phyloP scores from a whole-genome alignment of 2,329 filamentous ascomycete species.

The Sclerotinia subarctica region DNA sequence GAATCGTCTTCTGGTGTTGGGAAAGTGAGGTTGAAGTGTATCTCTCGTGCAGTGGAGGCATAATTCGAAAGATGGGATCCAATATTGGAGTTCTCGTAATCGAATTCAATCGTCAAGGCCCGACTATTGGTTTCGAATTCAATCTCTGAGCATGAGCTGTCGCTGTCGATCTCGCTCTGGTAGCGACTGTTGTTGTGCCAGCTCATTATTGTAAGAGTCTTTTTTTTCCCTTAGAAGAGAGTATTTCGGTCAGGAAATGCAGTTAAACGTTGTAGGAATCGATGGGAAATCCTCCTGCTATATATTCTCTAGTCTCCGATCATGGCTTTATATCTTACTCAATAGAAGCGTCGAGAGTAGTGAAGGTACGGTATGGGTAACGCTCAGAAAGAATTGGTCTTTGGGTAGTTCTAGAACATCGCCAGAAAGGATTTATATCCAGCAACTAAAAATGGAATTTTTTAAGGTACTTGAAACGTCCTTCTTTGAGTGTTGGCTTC shows the following conservation, averaged over 20 bases:
- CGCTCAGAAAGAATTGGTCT: neutral
- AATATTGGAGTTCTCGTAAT: neutral
- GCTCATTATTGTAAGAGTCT: neutral
- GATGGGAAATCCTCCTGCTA: neutral
- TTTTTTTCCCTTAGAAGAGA: neutral
- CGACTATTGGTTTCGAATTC: neutral
- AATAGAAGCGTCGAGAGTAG: neutral
- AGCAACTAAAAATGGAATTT: too few relatives aligned
- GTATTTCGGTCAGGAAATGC: neutral
- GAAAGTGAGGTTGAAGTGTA: neutral
- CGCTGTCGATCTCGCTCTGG: too few relatives aligned
- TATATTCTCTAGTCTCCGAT: neutral
- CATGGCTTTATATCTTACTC: neutral
- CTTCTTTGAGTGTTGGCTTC: neutral
- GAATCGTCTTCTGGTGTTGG: neutral
- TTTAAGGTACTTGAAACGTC: too few relatives aligned
- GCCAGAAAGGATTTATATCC: too few relatives aligned
- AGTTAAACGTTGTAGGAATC: neutral
- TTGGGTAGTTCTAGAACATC: neutral
- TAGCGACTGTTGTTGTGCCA: neutral
- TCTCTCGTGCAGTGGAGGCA: neutral
- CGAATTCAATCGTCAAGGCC: neutral
- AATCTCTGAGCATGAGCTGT: neutral
- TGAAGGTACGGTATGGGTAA: neutral
- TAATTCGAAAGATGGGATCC: neutral